These are phyloP conservation scores for Rhododendron griersonianum DNA, from an alignment of 148 eudicot species.

Conservation along the genomic window DNA sequence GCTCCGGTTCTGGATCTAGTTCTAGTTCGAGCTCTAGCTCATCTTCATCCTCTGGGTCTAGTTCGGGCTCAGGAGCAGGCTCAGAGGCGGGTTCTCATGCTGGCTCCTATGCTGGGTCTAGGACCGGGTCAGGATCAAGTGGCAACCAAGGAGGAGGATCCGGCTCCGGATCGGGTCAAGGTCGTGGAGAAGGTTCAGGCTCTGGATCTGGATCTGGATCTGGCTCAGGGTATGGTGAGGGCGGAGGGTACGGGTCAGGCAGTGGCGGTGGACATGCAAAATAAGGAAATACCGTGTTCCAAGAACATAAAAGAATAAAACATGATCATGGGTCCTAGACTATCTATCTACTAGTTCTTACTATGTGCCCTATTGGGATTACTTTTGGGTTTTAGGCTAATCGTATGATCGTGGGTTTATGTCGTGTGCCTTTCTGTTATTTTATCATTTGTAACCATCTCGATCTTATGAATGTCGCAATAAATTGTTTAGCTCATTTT, in stretches of 20 bases:
- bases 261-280: conserved; percentile 24
- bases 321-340: not conserved
- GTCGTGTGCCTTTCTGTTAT: not conserved
- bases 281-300: not conserved
- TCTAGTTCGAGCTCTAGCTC: conserved; percentile 10
- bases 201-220: conserved; percentile 15
- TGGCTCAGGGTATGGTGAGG: conserved; percentile 24
- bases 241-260: conserved; percentile 13
- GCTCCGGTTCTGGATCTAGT: conserved; percentile 37
- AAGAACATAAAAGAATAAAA: not conserved
- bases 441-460: not conserved
- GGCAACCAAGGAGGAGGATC: conserved; percentile 1
- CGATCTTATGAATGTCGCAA: not conserved
- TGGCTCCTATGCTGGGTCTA: conserved; percentile 15
- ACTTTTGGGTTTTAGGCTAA: not conserved
- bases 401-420: not conserved
- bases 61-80: conserved; percentile 11
- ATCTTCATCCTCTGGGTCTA: not conserved
- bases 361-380: not conserved
- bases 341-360: not conserved
- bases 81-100: conserved; percentile 15
- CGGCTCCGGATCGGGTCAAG: conserved; percentile 6
- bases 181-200: conserved; percentile 3
- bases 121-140: conserved; percentile 9
- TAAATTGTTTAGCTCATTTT: not conserved